Conservation (phyloP, 805 yeast species). For the Candida ipomoeae region DNA sequence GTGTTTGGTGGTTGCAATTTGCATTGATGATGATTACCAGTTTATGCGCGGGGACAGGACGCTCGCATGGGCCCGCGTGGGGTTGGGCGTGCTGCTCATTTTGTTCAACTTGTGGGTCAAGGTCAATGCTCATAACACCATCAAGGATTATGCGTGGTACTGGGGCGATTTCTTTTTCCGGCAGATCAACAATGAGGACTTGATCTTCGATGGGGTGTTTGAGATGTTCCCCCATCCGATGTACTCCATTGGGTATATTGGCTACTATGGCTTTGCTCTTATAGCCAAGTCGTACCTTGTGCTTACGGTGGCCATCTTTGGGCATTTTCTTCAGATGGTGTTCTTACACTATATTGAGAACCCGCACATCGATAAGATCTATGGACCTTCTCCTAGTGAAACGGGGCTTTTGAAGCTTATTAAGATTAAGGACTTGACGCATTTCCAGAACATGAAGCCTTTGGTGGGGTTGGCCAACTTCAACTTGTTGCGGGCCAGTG, state of each 20-base stretch:
- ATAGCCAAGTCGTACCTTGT: constrained; percentile 72
- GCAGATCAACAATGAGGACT: constrained; percentile 55
- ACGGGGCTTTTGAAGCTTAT: constrained; percentile 33
- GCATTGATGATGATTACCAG: constrained; percentile 35
- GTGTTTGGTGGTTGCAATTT: constrained; percentile 53
- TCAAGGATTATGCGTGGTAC: constrained; percentile 89
- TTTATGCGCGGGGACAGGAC: constrained; percentile 41
- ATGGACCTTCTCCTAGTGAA: constrained; percentile 46
- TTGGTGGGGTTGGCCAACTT: constrained; percentile 62
- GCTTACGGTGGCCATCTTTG: constrained; percentile 62
- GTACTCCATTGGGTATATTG: constrained; percentile 87
- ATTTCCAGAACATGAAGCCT: constrained; percentile 42
- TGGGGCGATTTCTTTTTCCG: constrained; percentile 93
- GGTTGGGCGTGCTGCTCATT: constrained; percentile 57
- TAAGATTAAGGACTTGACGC: constrained; percentile 47
- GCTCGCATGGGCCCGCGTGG: constrained; percentile 53
- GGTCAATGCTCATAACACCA: constrained; percentile 81
- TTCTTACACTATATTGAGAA: constrained; percentile 73
- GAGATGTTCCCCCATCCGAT: constrained; percentile 90
- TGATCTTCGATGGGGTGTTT: constrained; percentile 84
- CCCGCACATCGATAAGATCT: constrained; percentile 82
- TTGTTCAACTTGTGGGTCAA: constrained; percentile 81
- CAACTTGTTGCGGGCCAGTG: constrained; percentile 60
- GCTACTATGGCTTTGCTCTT: constrained; percentile 79
- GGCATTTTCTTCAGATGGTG: constrained; percentile 73